Conservation (phyloP, 2,329 filamentous ascomycete genomes). For the Sphaerulina vaccinii region DNA sequence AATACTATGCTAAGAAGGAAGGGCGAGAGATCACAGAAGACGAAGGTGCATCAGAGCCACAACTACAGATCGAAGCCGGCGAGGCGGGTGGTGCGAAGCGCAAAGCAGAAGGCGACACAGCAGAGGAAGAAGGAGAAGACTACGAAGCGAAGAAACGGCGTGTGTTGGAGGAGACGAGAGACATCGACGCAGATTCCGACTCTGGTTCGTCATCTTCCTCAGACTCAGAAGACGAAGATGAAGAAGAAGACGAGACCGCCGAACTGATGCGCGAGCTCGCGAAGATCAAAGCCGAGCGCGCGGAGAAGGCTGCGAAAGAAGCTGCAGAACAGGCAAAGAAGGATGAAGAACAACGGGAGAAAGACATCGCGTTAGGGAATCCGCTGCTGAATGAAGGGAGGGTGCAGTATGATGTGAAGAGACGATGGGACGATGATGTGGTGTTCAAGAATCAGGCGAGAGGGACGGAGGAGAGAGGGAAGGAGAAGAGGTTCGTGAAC, state of each 20-base stretch:
- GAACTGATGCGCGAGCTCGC: slow-evolving; percentile 90
- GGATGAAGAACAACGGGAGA: slow-evolving; percentile 80
- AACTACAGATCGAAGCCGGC: slow-evolving; percentile 49
- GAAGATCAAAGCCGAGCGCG: slow-evolving; percentile 85
- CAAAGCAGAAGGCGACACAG: slow-evolving; percentile 50
- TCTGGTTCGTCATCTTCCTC: slow-evolving; percentile 30
- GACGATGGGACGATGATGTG: slow-evolving; percentile 96
- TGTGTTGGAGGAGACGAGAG: slow-evolving; percentile 81
- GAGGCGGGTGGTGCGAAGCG: slow-evolving; percentile 59
- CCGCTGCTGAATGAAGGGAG: slow-evolving; percentile 78
- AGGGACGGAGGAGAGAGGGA: slow-evolving; percentile 86
- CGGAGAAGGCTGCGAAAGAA: slow-evolving; percentile 75
- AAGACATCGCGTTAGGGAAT: slow-evolving; percentile 88
- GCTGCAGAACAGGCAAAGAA: slow-evolving; percentile 77
- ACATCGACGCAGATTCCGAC: slow-evolving; percentile 81
- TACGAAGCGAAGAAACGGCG: slow-evolving; percentile 78
- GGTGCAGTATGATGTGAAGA: slow-evolving; percentile 81
- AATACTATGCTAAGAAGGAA: slow-evolving; percentile 81
- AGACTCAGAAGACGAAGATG: slow-evolving; percentile 63
- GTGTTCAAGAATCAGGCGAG: slow-evolving; percentile 99
- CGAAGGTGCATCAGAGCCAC: slow-evolving; percentile 25
- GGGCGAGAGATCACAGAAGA: slow-evolving; percentile 53
- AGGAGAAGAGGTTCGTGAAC: slow-evolving; percentile 78
- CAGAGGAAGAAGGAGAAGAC: slow-evolving; percentile 57
- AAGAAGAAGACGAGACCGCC: slow-evolving; percentile 77